Base-by-base conservation (phyloP, 495 filamentous ascomycete species). In the Tuber calosporum region DNA sequence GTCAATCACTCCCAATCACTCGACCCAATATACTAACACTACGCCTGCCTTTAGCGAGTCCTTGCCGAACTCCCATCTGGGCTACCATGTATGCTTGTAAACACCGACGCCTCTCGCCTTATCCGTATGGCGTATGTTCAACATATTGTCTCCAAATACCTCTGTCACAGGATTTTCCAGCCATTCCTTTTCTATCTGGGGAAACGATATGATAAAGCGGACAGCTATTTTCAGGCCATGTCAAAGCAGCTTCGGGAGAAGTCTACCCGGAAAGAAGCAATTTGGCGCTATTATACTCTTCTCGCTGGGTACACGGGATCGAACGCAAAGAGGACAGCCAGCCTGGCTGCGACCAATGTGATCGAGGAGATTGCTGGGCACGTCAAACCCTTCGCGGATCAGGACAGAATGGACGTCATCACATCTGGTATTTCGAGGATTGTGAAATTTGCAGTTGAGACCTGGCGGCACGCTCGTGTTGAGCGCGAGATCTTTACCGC, bases 211-310 rank as follows among this genome's bases (percentile, higher is more conserved):
- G 88, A 89, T 79, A 88, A 89, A 75, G 86, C 87, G 19, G 88
- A 89, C 79, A 86, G 85, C 20, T 85, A 88, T 74, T 89, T 90
- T 84, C 85, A 86, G 72, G 85, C 87, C 77, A 85, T 89, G 71
- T 89, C 87, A 13, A 87, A 86, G 81, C 86, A 89, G 42, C 87
- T 90, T 53, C 86, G 88, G 26, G 85, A 86, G 53, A 89, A 89
- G 77, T 88, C 87, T 67, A 86, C 86, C 66, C 84, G 87, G 26
- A 87, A 87, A 42, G 88, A 90, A 77, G 87, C 88, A 2, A 86
- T 89, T 76, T 90, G 88, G 88, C 83, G 88, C 34, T 87, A 89
- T 72, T 87, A 89, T 68, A 90, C 88, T 20, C 85, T 90, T 38
- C 86, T 88, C 74, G 88, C 88, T 26, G 88, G 87, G 26, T 90